Evolutionary conservation across 345 rosid species (phyloP).

Genomic region (Acer saccharum): DNA sequence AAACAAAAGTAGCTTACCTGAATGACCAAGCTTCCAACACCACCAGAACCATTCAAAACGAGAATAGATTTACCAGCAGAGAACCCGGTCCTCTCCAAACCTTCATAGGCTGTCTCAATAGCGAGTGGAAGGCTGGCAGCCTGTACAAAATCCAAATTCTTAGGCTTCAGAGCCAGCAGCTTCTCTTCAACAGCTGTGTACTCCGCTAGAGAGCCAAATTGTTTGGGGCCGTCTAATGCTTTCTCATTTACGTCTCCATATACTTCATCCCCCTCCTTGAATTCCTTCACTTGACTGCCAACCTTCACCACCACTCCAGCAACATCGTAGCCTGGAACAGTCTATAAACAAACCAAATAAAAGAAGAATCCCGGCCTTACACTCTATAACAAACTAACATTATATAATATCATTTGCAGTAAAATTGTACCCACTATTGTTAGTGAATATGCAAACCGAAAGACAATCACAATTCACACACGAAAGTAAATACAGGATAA

Average conservation of each 20-base stretch:
- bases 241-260: conserved; percentile 93
- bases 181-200: conserved; percentile 90
- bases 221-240: conserved; percentile 89
- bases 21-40: conserved; percentile 94
- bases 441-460: too few relatives aligned
- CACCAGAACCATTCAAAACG: conserved; percentile 87
- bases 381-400: neutral
- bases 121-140: conserved; percentile 96
- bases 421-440: neutral
- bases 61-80: conserved; percentile 84
- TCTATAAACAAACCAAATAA: conserved; percentile 42
- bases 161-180: conserved; percentile 77
- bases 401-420: neutral
- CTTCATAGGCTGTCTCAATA: conserved; percentile 83
- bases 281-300: conserved; percentile 69
- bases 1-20: conserved; percentile 52
- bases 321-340: conserved; percentile 95
- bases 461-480: too few relatives aligned
- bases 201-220: conserved; percentile 85
- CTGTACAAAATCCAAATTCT: conserved; percentile 71
- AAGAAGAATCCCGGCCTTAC: neutral
- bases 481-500: too few relatives aligned
- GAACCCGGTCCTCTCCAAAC: conserved; percentile 76
- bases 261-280: conserved; percentile 86
- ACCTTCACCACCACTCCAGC: conserved; percentile 86